phyloP scores from a whole-genome alignment of 2,329 filamentous ascomycete species.

The Pleurostoma richardsiae region DNA sequence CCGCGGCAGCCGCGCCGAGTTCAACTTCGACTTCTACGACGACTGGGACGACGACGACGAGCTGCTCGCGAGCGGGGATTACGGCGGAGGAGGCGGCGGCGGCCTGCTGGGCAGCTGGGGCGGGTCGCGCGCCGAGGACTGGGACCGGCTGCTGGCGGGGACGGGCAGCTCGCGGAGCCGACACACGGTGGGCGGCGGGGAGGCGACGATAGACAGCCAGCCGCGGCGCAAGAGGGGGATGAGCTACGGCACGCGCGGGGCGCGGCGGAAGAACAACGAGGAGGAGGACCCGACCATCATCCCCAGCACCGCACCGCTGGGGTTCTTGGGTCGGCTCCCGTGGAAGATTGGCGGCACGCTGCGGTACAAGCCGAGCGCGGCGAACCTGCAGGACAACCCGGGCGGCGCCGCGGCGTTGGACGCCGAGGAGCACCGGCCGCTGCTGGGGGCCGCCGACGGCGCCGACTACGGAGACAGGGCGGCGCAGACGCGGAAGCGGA shows the following conservation, averaged over 20 bases:
- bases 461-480: constrained; percentile 31
- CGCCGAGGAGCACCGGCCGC: constrained; percentile 59
- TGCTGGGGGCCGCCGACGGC: constrained; percentile 54
- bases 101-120: constrained; percentile 70
- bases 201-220: constrained; percentile 43
- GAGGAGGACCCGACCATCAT: constrained; percentile 83
- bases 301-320: constrained; percentile 77
- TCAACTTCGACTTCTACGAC: constrained; percentile 95
- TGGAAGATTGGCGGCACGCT: constrained; percentile 80
- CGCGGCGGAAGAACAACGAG: constrained; percentile 39
- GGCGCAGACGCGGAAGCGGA: constrained; percentile 53
- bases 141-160: constrained; percentile 76
- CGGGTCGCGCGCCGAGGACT: constrained; percentile 61
- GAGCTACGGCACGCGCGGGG: constrained; percentile 76
- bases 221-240: constrained; percentile 73
- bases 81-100: constrained; percentile 38
- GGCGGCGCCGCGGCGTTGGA: constrained; percentile 39
- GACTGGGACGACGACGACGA: constrained; percentile 69
- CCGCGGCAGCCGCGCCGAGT: constrained; percentile 60
- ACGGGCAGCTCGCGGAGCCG: constrained; percentile 45
- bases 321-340: constrained; percentile 77
- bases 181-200: constrained; percentile 27
- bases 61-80: constrained; percentile 8
- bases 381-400: constrained; percentile 84
- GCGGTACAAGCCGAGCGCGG: constrained; percentile 85